These are phyloP conservation scores for Saccharomycopsis sp. DNA, from an alignment of 805 yeast species.

Conservation along the genomic window DNA sequence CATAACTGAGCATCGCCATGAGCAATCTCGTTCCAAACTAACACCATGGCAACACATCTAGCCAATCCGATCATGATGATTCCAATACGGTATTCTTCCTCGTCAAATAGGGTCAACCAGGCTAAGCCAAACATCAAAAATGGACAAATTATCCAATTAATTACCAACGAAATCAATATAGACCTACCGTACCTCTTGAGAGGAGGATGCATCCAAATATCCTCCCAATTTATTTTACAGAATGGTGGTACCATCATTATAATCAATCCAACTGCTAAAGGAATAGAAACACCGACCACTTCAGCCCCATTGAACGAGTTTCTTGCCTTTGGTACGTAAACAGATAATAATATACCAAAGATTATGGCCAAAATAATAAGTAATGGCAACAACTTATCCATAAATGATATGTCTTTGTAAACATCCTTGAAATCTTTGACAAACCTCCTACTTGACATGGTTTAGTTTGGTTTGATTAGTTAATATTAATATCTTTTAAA, in stretches of 20 bases:
- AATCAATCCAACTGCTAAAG: slow-evolving; percentile 39
- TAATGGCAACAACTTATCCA: slow-evolving; percentile 29
- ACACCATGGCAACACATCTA: slow-evolving; percentile 54
- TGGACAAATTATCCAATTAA: slow-evolving; percentile 51
- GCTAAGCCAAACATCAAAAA: slow-evolving; percentile 45
- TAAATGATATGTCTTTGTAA: background rate
- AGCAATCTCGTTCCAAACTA: slow-evolving; percentile 47
- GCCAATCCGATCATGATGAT: slow-evolving; percentile 52
- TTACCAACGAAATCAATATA: slow-evolving; percentile 30
- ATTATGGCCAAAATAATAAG: slow-evolving; percentile 29
- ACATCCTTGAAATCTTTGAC: too few species aligned
- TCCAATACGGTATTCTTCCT: slow-evolving; percentile 39
- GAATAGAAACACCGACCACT: slow-evolving; percentile 32
- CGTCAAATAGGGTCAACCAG: slow-evolving; percentile 40
- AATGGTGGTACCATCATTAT: slow-evolving; percentile 50
- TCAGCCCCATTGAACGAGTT: slow-evolving; percentile 27
- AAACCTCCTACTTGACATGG: too few species aligned
- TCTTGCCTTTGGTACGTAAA: slow-evolving; percentile 29
- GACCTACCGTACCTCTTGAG: slow-evolving; percentile 22
- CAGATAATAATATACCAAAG: slow-evolving; percentile 31
- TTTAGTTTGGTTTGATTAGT: too few species aligned
- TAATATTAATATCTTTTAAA: too few species aligned
- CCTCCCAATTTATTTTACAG: slow-evolving; percentile 44
- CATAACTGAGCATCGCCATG: slow-evolving; percentile 41
- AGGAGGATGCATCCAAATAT: slow-evolving; percentile 24